Evolutionary conservation across 306 rosid species (phyloP), one percentile per base, ranked within the genome.

Genomic region (Pterocarpus santalinus): DNA sequence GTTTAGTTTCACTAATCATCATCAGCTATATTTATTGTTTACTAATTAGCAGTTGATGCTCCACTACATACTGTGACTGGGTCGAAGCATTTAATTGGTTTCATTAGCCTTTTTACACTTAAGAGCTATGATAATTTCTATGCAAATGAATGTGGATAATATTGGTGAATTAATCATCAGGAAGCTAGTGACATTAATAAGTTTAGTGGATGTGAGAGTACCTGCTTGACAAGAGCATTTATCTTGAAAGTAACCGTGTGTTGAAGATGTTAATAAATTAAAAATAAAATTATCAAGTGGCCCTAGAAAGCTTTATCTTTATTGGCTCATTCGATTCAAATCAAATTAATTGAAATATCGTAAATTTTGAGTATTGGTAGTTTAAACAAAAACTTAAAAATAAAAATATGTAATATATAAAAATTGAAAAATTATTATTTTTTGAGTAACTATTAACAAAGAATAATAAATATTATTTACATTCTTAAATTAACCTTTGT

Each of bases 1-100:
- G 16, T 79, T 69, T 58, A 69, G 77, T 69, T 70, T 33, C 68
- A 58, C 51, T 79, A 44, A 79, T 79, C 61, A 79, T 69, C 69
- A 79, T 46, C 77, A 44, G n/a, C 62, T 33, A 46, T 69, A 30
- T 30, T 79, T 69, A 79, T 53, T 57, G 82, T 79, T 58, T 64
- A 44, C 51, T 44, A n/a, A 52, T 53, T 51, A 77, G 2, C 46
- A 53, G 9, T 55, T 55, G 39, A 79, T 79, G 49, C 49, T 78
- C 41, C 65, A 67, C 47, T 46, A 3, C 15, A 30, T 41, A 67
- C 1, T 13, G 69, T 69, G 52, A 44, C 52, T 57, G 15, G 41
- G 34, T 79, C 13, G 49, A 79, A 46, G 70, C 63, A 57, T 79
- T 79, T 69, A 79, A 69, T 44, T 69, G 63, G 15, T 79, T 69